Percentiles rank a stretch among this genome's conserved stretches.
phyloP scores from a whole-genome alignment of 257 asterid genomes.

The Lycium ferocissimum region DNA sequence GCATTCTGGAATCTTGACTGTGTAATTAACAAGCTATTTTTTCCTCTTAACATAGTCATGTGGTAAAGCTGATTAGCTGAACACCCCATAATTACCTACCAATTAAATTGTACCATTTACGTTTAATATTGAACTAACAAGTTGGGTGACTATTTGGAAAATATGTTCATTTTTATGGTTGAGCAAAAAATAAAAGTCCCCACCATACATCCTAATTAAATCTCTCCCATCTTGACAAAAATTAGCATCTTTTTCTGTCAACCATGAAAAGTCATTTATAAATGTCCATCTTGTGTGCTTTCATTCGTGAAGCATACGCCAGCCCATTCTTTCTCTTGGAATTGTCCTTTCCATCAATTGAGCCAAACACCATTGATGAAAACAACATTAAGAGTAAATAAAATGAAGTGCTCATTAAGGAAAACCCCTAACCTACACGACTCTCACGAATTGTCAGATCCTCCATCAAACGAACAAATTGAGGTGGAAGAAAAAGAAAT shows the following conservation, averaged over 20 bases:
- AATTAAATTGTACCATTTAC: slow-evolving; percentile 8
- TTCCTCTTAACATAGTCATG: background rate
- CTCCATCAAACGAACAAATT: background rate
- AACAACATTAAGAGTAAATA: slow-evolving; percentile 29
- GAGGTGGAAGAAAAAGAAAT: slow-evolving; percentile 21
- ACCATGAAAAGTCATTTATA: background rate
- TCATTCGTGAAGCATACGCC: slow-evolving; percentile 25
- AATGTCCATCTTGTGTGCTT: slow-evolving; percentile 22
- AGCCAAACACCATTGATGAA: slow-evolving; percentile 32
- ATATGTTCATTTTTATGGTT: slow-evolving; percentile 26
- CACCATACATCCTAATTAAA: slow-evolving; percentile 29
- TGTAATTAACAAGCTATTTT: background rate
- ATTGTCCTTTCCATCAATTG: slow-evolving; percentile 34
- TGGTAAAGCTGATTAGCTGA: slow-evolving; percentile 28
- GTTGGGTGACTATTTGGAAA: background rate
- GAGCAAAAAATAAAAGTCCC: slow-evolving; percentile 7
- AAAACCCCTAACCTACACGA: slow-evolving; percentile 31
- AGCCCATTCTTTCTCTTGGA: slow-evolving; percentile 22
- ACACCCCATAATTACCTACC: slow-evolving; percentile 26
- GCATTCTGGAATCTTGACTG: slow-evolving; percentile 17
- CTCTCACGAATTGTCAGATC: slow-evolving; percentile 33
- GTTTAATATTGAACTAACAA: slow-evolving; percentile 24
- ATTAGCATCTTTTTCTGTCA: background rate
- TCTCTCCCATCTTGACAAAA: slow-evolving; percentile 17
- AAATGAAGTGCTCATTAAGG: background rate